Evolutionary conservation across 2,329 filamentous ascomycete genomes (phyloP).

Genomic region (Fusarium liriodendri): DNA sequence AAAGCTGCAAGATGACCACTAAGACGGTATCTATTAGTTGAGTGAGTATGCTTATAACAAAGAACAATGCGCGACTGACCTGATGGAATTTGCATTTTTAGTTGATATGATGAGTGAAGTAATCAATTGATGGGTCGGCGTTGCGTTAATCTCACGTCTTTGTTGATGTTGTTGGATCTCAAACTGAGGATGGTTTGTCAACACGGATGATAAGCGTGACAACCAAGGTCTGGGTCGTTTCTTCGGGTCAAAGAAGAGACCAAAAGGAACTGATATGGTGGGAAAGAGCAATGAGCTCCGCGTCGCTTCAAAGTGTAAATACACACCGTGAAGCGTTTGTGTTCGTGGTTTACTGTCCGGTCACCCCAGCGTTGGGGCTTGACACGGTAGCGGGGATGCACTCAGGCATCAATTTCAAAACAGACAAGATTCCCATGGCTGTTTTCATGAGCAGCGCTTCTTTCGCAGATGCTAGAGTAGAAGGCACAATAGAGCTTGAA

Average conservation of each 20-base stretch:
- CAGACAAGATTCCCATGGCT: conserved; percentile 34
- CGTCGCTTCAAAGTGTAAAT: conserved; percentile 37
- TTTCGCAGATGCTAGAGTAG: conserved; percentile 35
- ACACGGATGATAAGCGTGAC: neutral
- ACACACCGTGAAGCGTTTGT: conserved; percentile 40
- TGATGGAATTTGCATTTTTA: conserved; percentile 33
- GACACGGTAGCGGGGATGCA: conserved; percentile 44
- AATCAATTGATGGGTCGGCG: neutral
- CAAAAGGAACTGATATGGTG: conserved; percentile 1
- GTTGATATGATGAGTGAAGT: neutral
- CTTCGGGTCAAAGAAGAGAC: neutral
- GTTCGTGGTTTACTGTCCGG: conserved; percentile 52
- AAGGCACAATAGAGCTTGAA: conserved; percentile 24
- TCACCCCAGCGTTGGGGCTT: conserved; percentile 66
- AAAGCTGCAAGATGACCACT: conserved; percentile 18
- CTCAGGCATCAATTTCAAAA: conserved; percentile 29
- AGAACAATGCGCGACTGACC: conserved; percentile 8
- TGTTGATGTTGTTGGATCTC: neutral
- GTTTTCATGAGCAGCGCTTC: conserved; percentile 27
- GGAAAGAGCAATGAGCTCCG: conserved; percentile 28
- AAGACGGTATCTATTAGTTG: conserved; percentile 6
- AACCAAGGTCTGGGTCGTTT: neutral
- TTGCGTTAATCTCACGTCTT: neutral
- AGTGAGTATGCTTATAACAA: neutral
- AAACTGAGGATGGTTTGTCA: neutral